phyloP scores from a whole-genome alignment of 441 rosid species.

The Jatropha multifida region DNA sequence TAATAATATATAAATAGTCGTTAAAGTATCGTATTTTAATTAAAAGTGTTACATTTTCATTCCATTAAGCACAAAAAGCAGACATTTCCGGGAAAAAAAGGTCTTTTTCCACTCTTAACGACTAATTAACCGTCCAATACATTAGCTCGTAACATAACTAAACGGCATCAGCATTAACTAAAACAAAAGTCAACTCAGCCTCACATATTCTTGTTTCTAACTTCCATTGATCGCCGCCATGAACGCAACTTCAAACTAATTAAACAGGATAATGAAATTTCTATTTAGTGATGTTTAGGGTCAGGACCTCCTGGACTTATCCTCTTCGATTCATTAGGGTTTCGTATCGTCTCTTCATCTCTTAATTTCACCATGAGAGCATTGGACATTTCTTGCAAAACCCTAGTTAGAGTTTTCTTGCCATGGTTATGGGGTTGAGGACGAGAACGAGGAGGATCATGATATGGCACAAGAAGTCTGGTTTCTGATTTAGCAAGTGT shows the following conservation, averaged over 20 bases:
- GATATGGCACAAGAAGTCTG: conserved; percentile 27
- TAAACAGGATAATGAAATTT: too few species aligned
- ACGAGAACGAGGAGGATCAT: background rate
- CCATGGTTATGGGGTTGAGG: conserved; percentile 9
- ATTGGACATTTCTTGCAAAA: conserved; percentile 31
- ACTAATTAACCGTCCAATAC: too few species aligned
- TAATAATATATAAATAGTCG: too few species aligned
- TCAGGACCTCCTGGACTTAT: conserved; percentile 62
- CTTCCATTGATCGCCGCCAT: too few species aligned
- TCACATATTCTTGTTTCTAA: too few species aligned
- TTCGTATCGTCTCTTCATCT: background rate
- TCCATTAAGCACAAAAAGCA: background rate
- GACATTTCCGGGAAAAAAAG: background rate
- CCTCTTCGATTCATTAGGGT: conserved; percentile 38
- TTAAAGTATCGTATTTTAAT: background rate
- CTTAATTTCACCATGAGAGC: conserved; percentile 25
- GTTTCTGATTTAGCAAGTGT: conserved; percentile 31
- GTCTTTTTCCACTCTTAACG: background rate
- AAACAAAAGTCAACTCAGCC: too few species aligned
- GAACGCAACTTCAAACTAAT: too few species aligned
- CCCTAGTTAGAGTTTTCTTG: conserved; percentile 22
- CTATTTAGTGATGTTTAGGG: conserved; percentile 45
- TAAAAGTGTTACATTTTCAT: background rate
- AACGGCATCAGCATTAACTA: too few species aligned
- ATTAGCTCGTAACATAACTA: too few species aligned